A percentile compares a stretch with the other conserved stretches of the same genome.
phyloP scores from a whole-genome alignment of 441 rosid species.

The Pelargonium hybrid region DNA sequence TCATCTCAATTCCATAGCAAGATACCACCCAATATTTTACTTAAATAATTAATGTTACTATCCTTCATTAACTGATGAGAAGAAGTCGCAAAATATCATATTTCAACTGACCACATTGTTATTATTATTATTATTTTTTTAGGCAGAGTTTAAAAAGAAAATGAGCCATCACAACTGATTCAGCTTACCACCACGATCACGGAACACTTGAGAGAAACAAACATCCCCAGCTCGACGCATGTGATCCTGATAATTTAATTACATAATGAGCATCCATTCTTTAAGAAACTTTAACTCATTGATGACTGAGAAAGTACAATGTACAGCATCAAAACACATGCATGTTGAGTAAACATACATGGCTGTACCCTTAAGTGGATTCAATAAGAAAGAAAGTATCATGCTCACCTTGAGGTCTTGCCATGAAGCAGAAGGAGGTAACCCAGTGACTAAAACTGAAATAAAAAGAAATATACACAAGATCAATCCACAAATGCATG shows the following conservation, averaged over 20 bases:
- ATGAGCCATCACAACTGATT: neutral
- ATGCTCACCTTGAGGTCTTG: constrained; percentile 83
- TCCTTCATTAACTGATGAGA: neutral
- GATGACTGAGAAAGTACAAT: too few species aligned
- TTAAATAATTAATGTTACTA: too few species aligned
- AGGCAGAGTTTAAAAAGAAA: neutral
- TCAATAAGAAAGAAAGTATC: neutral
- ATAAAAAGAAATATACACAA: neutral
- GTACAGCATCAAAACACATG: too few species aligned
- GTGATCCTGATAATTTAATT: constrained; percentile 55
- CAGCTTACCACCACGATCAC: constrained; percentile 64
- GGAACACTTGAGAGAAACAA: constrained; percentile 86
- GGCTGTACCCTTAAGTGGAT: neutral
- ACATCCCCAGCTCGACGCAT: constrained; percentile 97
- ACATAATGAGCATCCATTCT: neutral
- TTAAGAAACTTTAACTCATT: neutral
- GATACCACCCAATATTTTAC: too few species aligned
- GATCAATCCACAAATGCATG: constrained; percentile 2
- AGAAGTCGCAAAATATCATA: neutral
- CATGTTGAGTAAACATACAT: too few species aligned
- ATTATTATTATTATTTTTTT: neutral
- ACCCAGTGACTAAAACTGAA: constrained; percentile 78
- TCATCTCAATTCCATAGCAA: too few species aligned
- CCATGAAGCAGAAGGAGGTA: constrained; percentile 95
- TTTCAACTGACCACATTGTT: neutral